Evolutionary conservation across 1,284 basidiomycete species (phyloP).

Genomic region (Entoloma clypeatum): DNA sequence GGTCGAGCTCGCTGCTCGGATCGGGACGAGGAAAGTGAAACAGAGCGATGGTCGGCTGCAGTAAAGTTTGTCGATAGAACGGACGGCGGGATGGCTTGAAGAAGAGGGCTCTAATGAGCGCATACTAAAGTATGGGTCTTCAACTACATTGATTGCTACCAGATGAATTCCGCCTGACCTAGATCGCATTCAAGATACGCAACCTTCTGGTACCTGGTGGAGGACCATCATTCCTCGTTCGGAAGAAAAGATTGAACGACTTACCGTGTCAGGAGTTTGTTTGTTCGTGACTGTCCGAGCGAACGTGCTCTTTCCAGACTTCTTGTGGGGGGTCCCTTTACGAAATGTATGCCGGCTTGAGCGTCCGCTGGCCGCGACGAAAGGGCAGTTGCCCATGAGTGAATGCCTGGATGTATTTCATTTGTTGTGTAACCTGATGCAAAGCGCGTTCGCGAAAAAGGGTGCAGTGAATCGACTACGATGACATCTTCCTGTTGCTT

Average conservation of each 20-base stretch:
- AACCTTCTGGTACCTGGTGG: constrained; percentile 61
- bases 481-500: constrained; percentile 36
- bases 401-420: constrained; percentile 46
- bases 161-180: constrained; percentile 93
- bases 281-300: constrained; percentile 73
- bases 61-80: constrained; percentile 47
- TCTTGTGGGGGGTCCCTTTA: constrained; percentile 87
- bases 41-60: constrained; percentile 69
- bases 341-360: constrained; percentile 46
- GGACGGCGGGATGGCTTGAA: constrained; percentile 36
- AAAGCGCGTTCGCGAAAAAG: neutral
- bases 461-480: constrained; percentile 27
- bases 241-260: constrained; percentile 18
- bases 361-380: no score
- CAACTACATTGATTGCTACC: constrained; percentile 77
- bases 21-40: constrained; percentile 48
- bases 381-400: constrained; percentile 58
- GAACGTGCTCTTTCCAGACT: constrained; percentile 89
- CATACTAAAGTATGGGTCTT: constrained; percentile 67
- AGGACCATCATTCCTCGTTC: constrained; percentile 2
- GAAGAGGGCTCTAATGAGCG: constrained; percentile 21
- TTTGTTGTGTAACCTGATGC: constrained; percentile 37
- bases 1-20: constrained; percentile 16
- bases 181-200: constrained; percentile 91
- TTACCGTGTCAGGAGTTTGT: constrained; percentile 55